These are phyloP conservation scores for Euptelea pleiosperma DNA, from an alignment of 164 flowering plant species.

Conservation along the genomic window DNA sequence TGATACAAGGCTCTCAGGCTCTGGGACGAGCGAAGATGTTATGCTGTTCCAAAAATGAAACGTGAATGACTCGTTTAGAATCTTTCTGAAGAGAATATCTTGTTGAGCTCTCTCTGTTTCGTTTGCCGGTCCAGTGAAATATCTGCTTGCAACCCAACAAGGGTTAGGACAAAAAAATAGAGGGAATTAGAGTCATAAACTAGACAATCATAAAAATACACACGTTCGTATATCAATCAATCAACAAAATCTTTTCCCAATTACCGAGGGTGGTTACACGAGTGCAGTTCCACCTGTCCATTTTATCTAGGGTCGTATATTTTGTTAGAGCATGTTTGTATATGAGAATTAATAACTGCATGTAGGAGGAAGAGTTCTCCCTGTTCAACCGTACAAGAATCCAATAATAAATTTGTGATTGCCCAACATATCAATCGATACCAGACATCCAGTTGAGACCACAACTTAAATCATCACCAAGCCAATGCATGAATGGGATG, in stretches of 20 bases:
- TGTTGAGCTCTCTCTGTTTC: conserved; percentile 51
- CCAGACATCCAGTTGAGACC: too few relatives aligned
- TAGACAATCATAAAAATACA: too few relatives aligned
- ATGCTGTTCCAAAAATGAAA: conserved; percentile 88
- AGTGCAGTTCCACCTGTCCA: too few relatives aligned
- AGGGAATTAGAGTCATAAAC: too few relatives aligned
- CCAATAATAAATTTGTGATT: not conserved
- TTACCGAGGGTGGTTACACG: too few relatives aligned
- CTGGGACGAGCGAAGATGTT: conserved; percentile 72
- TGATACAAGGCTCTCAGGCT: conserved; percentile 61
- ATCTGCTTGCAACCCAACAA: conserved; percentile 43
- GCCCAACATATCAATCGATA: too few relatives aligned
- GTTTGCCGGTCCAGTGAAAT: conserved; percentile 50
- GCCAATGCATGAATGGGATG: not conserved
- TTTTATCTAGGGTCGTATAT: too few relatives aligned
- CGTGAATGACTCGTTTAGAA: conserved; percentile 49
- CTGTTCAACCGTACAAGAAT: not conserved
- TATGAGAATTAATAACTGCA: too few relatives aligned
- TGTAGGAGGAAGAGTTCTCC: not conserved
- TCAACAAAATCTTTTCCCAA: too few relatives aligned
- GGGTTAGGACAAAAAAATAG: not conserved
- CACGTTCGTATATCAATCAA: too few relatives aligned
- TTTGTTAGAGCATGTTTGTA: too few relatives aligned
- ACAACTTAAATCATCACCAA: too few relatives aligned
- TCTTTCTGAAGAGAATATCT: conserved; percentile 47